phyloP scores from a whole-genome alignment of 2,329 filamentous ascomycete species.

The Colletotrichum sojae region DNA sequence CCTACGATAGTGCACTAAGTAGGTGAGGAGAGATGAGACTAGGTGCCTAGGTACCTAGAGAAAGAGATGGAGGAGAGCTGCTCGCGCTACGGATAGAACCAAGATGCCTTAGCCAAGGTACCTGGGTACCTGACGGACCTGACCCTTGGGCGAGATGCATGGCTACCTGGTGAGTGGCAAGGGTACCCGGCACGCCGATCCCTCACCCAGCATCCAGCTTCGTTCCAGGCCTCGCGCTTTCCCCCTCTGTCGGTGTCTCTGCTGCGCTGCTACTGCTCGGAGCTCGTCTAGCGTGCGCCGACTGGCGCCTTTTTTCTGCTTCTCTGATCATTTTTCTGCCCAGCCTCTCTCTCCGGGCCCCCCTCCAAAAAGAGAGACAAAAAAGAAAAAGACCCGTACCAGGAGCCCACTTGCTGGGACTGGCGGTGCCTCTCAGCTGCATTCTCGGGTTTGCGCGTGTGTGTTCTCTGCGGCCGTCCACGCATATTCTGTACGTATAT shows the following conservation, averaged over 20 bases:
- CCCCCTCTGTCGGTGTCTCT: slow-evolving; percentile 29
- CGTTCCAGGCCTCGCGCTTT: slow-evolving; percentile 31
- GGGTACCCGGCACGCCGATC: slow-evolving; percentile 35
- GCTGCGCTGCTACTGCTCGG: neutral
- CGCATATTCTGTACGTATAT: too few relatives aligned
- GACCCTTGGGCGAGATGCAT: neutral
- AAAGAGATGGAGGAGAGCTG: too few relatives aligned
- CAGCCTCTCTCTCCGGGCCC: neutral
- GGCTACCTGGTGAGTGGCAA: slow-evolving; percentile 16
- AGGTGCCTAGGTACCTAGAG: too few relatives aligned
- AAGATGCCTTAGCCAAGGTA: slow-evolving; percentile 14
- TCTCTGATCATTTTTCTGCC: slow-evolving; percentile 27
- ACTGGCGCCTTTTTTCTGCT: slow-evolving; percentile 19
- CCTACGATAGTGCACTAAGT: too few relatives aligned
- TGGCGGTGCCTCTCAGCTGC: slow-evolving; percentile 16
- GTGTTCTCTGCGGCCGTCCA: neutral
- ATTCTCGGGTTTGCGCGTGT: neutral
- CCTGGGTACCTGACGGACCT: neutral
- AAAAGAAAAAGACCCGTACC: slow-evolving; percentile 1
- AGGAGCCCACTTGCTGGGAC: slow-evolving; percentile 31
- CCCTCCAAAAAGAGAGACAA: too few relatives aligned
- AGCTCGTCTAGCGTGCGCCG: slow-evolving; percentile 1
- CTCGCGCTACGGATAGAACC: slow-evolving; percentile 8
- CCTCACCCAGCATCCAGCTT: slow-evolving; percentile 29
- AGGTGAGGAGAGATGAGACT: too few relatives aligned